Base-by-base conservation (phyloP, 805 yeast genomes). In the Kodamaea leandrae region DNA sequence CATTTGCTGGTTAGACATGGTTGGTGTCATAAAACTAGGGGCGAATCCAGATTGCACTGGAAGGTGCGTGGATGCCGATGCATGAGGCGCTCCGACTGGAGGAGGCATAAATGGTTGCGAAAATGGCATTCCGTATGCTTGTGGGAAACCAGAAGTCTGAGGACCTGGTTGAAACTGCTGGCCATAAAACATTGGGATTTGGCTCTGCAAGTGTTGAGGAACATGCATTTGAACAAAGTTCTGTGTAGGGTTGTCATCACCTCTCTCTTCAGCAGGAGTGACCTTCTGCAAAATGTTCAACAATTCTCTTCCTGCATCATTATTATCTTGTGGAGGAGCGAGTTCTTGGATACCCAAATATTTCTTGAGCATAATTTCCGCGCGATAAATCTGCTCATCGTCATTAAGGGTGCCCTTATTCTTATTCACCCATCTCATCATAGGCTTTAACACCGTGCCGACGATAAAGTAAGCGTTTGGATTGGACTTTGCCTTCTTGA, bases 241-340 rank as follows among this genome's bases (percentile, higher is more conserved):
- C 18, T 34, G 25, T 26, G 32, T 21, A 6, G 34, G 19, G 8
- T 24, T 24, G 15, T 32, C 24, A 9, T 28, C 30, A 12, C 23
- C 15, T 24, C 20, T 34, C 17, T 39, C 41, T 6, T 39, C 21
- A 10, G 28, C 20, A 14, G 51, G 44, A 13, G 43, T 39, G 6
- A 65, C 66, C 10, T 68, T 66, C 46, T 68, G 73, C 45, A 85
- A 67, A 57, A 83, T 72, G 46, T 82, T 77, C 52, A 85, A 71
- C 43, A 85, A 60, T 39, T 83, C 91, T 69, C 91, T 80, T 24
- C 93, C 93, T 1, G 89, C 88, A 60, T 84, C 91, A 20, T 51
- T 52, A 36, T 59, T 58, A 27, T 45, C 55, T 60, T 57, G 43
- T 41, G 58, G 38, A 48, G 44, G 29, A 52, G 43, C 52, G 59